Percentiles rank a stretch among this genome's conserved stretches.
Evolutionary conservation across 1,284 basidiomycete genomes (phyloP).

Genomic region (Ganoderma lucidum): DNA sequence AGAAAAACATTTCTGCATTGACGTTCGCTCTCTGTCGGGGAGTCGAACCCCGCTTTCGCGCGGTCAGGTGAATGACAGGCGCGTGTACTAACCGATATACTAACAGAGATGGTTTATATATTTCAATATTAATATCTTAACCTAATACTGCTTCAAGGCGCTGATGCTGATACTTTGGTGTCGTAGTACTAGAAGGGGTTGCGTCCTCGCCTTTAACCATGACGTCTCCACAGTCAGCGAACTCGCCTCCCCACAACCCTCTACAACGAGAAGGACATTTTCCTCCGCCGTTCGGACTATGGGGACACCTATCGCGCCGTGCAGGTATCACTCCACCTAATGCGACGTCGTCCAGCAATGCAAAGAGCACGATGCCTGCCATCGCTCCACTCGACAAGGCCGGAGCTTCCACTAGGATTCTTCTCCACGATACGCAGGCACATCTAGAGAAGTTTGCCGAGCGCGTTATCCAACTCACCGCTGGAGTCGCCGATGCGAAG

Average conservation of each 20-base stretch:
- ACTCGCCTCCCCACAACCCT: not conserved
- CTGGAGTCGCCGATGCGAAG: conserved; percentile 39
- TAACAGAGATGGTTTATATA: conserved; percentile 6
- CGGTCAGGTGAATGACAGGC: conserved; percentile 26
- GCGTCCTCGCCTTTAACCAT: not conserved
- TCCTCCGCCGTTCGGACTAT: conserved; percentile 35
- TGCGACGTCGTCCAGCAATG: conserved; percentile 8
- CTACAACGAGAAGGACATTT: not conserved
- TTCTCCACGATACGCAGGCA: conserved; percentile 72
- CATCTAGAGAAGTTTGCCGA: conserved; percentile 67
- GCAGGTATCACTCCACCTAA: conserved; percentile 19
- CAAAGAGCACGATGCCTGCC: conserved; percentile 39
- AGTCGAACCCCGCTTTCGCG: conserved; percentile 53
- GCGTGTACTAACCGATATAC: conserved; percentile 21
- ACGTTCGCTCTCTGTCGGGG: conserved; percentile 51
- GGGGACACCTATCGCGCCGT: conserved; percentile 43
- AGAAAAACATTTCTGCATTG: no score
- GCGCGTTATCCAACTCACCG: conserved; percentile 49
- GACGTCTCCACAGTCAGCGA: not conserved
- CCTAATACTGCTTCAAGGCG: no score
- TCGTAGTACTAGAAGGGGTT: no score
- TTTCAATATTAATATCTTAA: no score
- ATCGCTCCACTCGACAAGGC: conserved; percentile 66
- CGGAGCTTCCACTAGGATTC: conserved; percentile 69
- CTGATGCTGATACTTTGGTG: no score